A percentile compares a stretch with the other conserved stretches of the same genome.
Conservation (phyloP, 2,329 filamentous ascomycete species). For the Diaporthe sp. region DNA sequence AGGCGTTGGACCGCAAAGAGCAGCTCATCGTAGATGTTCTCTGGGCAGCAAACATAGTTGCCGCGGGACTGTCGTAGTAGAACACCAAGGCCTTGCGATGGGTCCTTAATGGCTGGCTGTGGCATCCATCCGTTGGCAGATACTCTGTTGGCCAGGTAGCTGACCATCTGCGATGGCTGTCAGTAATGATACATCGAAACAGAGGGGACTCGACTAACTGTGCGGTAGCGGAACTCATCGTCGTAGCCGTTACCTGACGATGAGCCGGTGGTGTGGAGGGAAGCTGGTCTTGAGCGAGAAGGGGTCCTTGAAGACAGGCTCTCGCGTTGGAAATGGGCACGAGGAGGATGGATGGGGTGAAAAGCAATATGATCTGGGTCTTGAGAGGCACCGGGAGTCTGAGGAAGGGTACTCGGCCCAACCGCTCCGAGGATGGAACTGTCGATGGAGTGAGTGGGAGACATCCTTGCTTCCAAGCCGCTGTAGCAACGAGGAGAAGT, state of each 20-base stretch:
- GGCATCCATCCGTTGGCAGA: conserved; percentile 50
- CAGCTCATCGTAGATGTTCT: conserved; percentile 53
- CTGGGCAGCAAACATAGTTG: conserved; percentile 57
- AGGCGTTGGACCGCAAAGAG: conserved; percentile 58
- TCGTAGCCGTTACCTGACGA: conserved; percentile 42
- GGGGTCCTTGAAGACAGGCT: conserved; percentile 24
- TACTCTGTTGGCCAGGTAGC: conserved; percentile 49
- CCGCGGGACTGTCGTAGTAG: conserved; percentile 55
- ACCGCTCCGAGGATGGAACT: conserved; percentile 4
- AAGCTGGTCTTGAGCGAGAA: conserved; percentile 34
- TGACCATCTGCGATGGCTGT: conserved; percentile 47
- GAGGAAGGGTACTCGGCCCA: conserved; percentile 13
- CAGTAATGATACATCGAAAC: background rate
- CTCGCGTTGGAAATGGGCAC: conserved; percentile 30
- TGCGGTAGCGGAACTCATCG: conserved; percentile 50
- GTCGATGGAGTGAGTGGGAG: conserved; percentile 28
- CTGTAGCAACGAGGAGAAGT: background rate
- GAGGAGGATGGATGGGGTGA: conserved; percentile 18
- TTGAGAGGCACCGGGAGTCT: background rate
- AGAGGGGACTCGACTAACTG: conserved; percentile 44
- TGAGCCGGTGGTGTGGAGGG: conserved; percentile 36
- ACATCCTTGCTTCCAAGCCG: conserved; percentile 17
- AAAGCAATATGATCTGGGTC: conserved; percentile 21
- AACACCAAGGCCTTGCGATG: conserved; percentile 51
- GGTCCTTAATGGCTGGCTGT: conserved; percentile 40